These are phyloP conservation scores for Ceratocystis destructans DNA, from an alignment of 2,329 filamentous ascomycete genomes.

Conservation along the genomic window DNA sequence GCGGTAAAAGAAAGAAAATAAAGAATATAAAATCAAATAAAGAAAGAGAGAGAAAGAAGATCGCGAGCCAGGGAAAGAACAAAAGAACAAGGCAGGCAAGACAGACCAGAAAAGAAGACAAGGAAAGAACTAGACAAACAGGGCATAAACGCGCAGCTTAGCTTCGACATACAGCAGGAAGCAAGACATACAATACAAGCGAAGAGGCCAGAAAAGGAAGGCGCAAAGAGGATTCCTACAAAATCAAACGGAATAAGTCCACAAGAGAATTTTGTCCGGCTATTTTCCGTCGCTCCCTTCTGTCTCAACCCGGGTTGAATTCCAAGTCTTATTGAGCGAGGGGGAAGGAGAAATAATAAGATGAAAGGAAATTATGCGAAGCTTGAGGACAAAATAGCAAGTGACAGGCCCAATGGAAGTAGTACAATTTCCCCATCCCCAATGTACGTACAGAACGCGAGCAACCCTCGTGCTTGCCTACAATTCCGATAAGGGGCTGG, in stretches of 20 bases:
- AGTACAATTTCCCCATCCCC: too few species aligned
- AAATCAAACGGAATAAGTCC: not conserved
- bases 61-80: conserved; percentile 2
- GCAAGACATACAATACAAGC: not conserved
- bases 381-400: not conserved
- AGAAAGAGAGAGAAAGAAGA: not conserved
- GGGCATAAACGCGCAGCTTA: not conserved
- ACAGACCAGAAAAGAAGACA: not conserved
- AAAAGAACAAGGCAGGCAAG: conserved; percentile 1
- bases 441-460: not conserved
- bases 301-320: not conserved
- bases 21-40: not conserved
- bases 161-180: not conserved
- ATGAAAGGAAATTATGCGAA: conserved; percentile 4
- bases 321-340: not conserved
- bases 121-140: conserved; percentile 3
- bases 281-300: not conserved
- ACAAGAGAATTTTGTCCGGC: not conserved
- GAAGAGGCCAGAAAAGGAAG: not conserved
- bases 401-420: too few species aligned
- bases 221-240: not conserved
- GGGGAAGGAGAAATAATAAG: not conserved
- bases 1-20: not conserved
- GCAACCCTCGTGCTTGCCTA: not conserved
- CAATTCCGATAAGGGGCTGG: not conserved